Conservation (phyloP, 78 protist species). For the Cavenderia fasciculata region DNA sequence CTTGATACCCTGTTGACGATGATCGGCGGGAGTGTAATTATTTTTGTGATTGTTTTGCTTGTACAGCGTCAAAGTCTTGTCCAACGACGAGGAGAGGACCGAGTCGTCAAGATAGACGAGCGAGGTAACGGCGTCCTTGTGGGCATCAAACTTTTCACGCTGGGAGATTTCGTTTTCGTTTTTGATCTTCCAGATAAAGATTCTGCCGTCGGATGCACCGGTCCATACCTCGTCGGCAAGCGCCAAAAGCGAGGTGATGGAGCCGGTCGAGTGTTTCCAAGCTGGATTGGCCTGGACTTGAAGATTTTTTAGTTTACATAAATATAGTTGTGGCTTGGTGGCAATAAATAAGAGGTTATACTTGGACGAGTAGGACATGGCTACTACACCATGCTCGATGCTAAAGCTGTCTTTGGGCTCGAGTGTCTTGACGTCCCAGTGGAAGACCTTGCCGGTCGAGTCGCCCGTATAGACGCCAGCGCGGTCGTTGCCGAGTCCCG, state of each 20-base stretch:
- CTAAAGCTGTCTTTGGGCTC: background rate
- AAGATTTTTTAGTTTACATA: slow-evolving; percentile 37
- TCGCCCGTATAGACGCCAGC: slow-evolving; percentile 33
- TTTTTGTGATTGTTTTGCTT: slow-evolving; percentile 14
- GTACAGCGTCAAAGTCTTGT: slow-evolving; percentile 16
- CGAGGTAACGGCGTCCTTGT: slow-evolving; percentile 39
- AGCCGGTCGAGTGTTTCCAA: slow-evolving; percentile 62
- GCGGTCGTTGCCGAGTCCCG: background rate
- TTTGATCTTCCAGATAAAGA: slow-evolving; percentile 58
- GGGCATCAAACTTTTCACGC: slow-evolving; percentile 27
- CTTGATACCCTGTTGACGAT: slow-evolving; percentile 47
- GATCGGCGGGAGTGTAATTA: slow-evolving; percentile 12
- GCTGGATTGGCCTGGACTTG: background rate
- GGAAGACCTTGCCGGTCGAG: background rate
- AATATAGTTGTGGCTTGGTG: slow-evolving; percentile 1
- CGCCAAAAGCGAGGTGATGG: slow-evolving; percentile 23
- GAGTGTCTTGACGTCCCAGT: slow-evolving; percentile 48
- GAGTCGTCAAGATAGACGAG: slow-evolving; percentile 39
- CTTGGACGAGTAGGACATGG: background rate
- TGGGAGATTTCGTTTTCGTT: slow-evolving; percentile 36
- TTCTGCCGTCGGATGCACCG: slow-evolving; percentile 67
- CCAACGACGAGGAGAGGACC: slow-evolving; percentile 25
- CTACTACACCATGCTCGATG: background rate
- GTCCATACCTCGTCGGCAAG: slow-evolving; percentile 65
- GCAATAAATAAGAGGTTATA: slow-evolving; percentile 11